A percentile compares a stretch with the other conserved stretches of the same genome.
phyloP scores from a whole-genome alignment of 78 protist species.

The Isochrysis galbana region DNA sequence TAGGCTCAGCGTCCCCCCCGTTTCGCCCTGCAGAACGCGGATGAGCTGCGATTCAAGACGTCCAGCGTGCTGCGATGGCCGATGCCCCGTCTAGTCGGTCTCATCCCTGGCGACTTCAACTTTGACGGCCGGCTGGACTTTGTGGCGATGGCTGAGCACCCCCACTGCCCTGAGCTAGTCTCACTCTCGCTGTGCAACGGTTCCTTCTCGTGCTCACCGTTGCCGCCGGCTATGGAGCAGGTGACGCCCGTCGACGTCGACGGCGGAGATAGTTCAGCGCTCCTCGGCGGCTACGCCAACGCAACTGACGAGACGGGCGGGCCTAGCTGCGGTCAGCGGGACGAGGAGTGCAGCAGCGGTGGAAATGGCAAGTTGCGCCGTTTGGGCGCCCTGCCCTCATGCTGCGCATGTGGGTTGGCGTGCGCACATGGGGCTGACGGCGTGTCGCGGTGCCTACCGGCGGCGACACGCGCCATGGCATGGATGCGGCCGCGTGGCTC shows the following conservation, averaged over 20 bases:
- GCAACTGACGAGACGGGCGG: not conserved
- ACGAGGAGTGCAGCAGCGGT: no score
- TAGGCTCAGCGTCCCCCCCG: no score
- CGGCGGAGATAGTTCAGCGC: not conserved
- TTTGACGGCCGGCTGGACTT: not conserved
- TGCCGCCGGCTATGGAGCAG: not conserved
- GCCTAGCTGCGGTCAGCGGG: no score
- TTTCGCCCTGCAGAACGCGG: no score
- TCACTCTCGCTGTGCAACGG: not conserved
- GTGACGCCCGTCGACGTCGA: not conserved
- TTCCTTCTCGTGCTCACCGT: not conserved
- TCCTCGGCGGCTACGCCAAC: not conserved
- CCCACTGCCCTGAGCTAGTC: not conserved
- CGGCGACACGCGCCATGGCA: not conserved
- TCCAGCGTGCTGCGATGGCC: not conserved
- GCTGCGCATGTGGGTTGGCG: no score
- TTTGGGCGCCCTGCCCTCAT: no score
- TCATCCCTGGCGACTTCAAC: constrained; percentile 4
- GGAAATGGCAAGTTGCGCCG: no score
- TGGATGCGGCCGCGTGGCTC: not conserved
- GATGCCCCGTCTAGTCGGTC: not conserved
- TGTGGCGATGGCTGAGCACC: not conserved
- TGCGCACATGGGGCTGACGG: no score
- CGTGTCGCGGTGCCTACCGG: not conserved
- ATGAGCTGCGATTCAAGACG: not conserved